Evolutionary conservation across 805 yeast species (phyloP), one percentile per base, ranked within the genome.

Genomic region (Candida boidinii): DNA sequence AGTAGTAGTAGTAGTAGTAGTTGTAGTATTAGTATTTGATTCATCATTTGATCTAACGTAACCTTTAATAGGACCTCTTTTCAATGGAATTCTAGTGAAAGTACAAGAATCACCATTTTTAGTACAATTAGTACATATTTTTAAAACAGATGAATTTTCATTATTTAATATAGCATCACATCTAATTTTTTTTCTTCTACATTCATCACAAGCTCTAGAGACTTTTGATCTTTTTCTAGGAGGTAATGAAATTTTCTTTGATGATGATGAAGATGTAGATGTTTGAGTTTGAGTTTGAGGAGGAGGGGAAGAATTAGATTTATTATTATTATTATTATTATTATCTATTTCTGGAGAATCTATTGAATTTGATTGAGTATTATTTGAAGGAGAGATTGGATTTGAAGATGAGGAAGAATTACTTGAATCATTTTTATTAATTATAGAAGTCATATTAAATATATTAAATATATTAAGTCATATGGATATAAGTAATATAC

Each of bases 11-110:
- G 13, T 4, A 28, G 30, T 19, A 19, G 6, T 19, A 7, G 31
- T 15, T 6, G n/a, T 4, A 12, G 18, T 25, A 28, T 17, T 15
- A 15, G 12, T 21, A 16, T 22, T 22, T 7, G 26, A 5, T 23
- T 11, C n/a, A 23, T 12, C 6, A 23, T 7, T 9, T n/a, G n/a
- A n/a, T n/a, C n/a, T n/a, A n/a, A n/a, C n/a, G n/a, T 73, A 78
- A 2, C 90, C 90, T 46, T 80, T 82, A 1, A 80, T 67, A 0
- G 94, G 94, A 0, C 94, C 94, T 43, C 94, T 58, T 45, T 82
- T 82, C 50, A 82, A 51, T 0, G 88, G 94, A 2, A 77, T 66
- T 31, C 90, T 61, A 16, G 78, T 76, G 49, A 80, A 82, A 2
- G 79, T 64, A 51, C 94, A 82, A 3, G 47, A 49, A 29, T 79